Conservation (phyloP, 2,329 filamentous ascomycete species). For the Fusarium burgessii region DNA sequence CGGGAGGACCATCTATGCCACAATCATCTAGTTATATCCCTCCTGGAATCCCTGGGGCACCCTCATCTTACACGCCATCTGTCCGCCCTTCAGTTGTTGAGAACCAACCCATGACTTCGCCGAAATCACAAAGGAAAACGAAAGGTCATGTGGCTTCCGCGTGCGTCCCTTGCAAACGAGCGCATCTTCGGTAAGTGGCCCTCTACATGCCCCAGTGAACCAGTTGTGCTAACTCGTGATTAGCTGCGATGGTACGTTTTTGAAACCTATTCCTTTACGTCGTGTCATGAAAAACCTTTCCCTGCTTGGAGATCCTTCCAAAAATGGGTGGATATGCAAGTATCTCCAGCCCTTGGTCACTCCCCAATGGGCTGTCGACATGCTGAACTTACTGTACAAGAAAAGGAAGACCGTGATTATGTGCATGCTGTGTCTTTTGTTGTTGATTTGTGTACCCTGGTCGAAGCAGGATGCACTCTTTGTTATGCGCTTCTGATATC, state of each 20-base stretch:
- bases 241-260: conserved; percentile 74
- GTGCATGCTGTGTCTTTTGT: neutral
- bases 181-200: conserved; percentile 74
- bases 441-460: neutral
- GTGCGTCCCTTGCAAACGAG: conserved; percentile 87
- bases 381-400: neutral
- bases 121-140: conserved; percentile 74
- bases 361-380: neutral
- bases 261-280: conserved; percentile 9
- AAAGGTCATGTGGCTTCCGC: conserved; percentile 88
- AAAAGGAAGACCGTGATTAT: neutral
- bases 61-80: conserved; percentile 40
- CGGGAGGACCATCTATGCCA: conserved; percentile 28
- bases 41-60: conserved; percentile 31
- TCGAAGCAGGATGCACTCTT: neutral
- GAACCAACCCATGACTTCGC: conserved; percentile 62
- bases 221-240: conserved; percentile 23
- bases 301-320: neutral
- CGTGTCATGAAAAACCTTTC: neutral
- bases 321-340: neutral
- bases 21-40: conserved; percentile 42
- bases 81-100: conserved; percentile 57
- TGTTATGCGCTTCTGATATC: neutral
- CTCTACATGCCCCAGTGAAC: neutral
- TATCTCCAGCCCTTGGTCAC: neutral